Base-by-base conservation (phyloP, 139 green algal species). In the Chlorella ohadii region DNA sequence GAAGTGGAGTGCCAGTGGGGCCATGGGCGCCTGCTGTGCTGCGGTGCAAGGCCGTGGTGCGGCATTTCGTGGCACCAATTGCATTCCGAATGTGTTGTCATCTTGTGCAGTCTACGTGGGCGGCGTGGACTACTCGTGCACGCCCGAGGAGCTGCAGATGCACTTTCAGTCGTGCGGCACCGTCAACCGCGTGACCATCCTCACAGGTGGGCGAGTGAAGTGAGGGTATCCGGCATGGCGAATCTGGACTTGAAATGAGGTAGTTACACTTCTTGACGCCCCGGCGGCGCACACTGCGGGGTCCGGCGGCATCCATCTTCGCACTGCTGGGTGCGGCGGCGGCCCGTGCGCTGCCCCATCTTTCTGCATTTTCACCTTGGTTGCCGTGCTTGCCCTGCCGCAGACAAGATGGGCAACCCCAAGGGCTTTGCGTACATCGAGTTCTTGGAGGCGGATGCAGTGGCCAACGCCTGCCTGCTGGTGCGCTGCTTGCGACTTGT, bases 401-500 rank as follows among this genome's bases (percentile, higher is more conserved):
- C 76, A 3, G 97, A 99, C 92, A 95, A 94, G 78, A 94, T 93
- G 71, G 97, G 97, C 57, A 96, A 95, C 61, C 93, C 97, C 19
- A 99, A 99, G 94, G 94, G 93, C 36, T 99, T 94, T 92, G 97
- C 97, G 12, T 99, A 99, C 87, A 89, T 99, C 17, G 97, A 99
- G 94, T 99, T 99, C 80, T 61, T 99, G 39, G 96, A 99, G 87
- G 87, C 92, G 23, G 97, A 99, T 61, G 97, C 97, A 1, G 97
- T 99, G 39, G 65, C 91, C 25, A 96, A 94, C 61, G 96, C 97
- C 15, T 85, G 95, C 6, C 87, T 98, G 72, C 88, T 99, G 70
- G 51, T 59, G 51, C 51, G 51, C 51, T 93, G 96, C 33, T 94
- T 92, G n/a, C n/a, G n/a, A n/a, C n/a, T n/a, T 98, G 78, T 83